A percentile compares a stretch with the other conserved stretches of the same genome.
phyloP scores from a whole-genome alignment of 345 rosid species.

The Populus deltoides region DNA sequence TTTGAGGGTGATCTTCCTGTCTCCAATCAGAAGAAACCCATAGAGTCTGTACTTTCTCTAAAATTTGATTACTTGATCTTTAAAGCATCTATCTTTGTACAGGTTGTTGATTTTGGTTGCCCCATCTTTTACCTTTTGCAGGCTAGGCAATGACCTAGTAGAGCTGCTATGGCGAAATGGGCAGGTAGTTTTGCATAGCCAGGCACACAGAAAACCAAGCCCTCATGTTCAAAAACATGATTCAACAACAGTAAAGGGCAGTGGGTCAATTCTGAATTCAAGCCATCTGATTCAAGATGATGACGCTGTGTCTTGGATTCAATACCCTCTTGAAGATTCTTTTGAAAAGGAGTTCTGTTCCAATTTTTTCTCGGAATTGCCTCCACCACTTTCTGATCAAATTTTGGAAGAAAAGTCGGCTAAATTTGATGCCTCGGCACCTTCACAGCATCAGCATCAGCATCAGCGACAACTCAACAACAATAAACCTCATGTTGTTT shows the following conservation, averaged over 20 bases:
- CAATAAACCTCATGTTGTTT: neutral
- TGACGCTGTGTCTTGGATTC: neutral
- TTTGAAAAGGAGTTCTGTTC: neutral
- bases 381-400: neutral
- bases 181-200: neutral
- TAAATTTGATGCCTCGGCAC: neutral
- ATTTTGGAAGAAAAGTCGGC: neutral
- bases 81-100: neutral
- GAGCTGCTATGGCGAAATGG: neutral
- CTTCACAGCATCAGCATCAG: neutral
- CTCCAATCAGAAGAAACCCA: neutral
- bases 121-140: neutral
- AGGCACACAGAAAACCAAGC: neutral
- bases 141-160: neutral
- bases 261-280: neutral
- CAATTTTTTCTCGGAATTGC: neutral
- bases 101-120: neutral
- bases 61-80: neutral
- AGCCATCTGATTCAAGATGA: neutral
- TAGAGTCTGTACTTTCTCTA: neutral
- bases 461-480: neutral
- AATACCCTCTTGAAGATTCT: neutral
- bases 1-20: neutral
- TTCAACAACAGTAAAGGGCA: neutral
- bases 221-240: neutral